Percentiles rank a stretch among this genome's conserved stretches.
Evolutionary conservation across 2,329 filamentous ascomycete genomes (phyloP).

Genomic region (Diatrype stigma): DNA sequence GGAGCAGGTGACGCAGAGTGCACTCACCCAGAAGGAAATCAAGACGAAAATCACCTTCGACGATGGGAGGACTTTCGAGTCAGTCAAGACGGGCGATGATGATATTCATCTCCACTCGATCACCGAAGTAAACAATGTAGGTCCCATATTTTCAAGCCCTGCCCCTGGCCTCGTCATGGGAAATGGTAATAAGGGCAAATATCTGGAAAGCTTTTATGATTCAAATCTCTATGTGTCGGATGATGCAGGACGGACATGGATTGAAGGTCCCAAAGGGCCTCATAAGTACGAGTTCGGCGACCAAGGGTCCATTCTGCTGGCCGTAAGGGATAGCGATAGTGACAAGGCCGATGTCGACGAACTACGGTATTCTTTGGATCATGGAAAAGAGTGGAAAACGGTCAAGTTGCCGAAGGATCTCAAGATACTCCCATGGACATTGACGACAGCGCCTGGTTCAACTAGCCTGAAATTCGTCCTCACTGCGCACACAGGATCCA

Average conservation of each 20-base stretch:
- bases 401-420: constrained; percentile 62
- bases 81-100: constrained; percentile 63
- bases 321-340: constrained; percentile 74
- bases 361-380: constrained; percentile 76
- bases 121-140: constrained; percentile 76
- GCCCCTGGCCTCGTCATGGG: constrained; percentile 93
- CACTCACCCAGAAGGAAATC: constrained; percentile 60
- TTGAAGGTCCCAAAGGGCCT: constrained; percentile 66
- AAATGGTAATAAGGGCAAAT: constrained; percentile 81
- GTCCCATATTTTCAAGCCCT: constrained; percentile 86
- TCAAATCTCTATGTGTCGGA: constrained; percentile 85
- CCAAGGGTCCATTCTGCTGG: constrained; percentile 82
- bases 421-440: constrained; percentile 64
- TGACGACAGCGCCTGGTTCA: constrained; percentile 89
- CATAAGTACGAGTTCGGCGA: constrained; percentile 98
- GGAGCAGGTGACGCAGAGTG: constrained; percentile 59
- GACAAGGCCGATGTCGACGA: constrained; percentile 54
- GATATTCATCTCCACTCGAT: constrained; percentile 87
- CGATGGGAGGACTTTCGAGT: constrained; percentile 81
- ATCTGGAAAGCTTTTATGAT: constrained; percentile 65
- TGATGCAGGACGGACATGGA: constrained; percentile 85
- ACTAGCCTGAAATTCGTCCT: constrained; percentile 89
- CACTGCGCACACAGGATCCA: constrained; percentile 55
- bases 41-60: constrained; percentile 88
- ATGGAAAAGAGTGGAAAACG: constrained; percentile 78